phyloP scores from a whole-genome alignment of 2,329 filamentous ascomycete species.

The Ophiostoma sp. region DNA sequence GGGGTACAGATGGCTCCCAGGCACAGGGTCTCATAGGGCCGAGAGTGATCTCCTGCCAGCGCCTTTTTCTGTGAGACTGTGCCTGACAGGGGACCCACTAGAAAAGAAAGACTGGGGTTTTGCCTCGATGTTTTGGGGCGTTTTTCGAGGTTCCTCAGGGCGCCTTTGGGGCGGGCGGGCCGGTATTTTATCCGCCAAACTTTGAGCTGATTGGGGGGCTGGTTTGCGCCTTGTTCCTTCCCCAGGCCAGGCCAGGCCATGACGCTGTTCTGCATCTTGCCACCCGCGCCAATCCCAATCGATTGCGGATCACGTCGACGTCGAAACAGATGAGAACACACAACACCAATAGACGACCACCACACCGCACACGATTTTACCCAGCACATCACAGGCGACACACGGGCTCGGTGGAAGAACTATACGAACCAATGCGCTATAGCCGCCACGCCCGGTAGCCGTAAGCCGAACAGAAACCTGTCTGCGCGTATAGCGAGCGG shows the following conservation, averaged over 20 bases:
- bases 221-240: too few species aligned
- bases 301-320: conserved; percentile 2
- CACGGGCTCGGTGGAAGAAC: neutral
- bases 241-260: neutral
- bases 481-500: too few species aligned
- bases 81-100: neutral
- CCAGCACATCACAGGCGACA: neutral
- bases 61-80: too few species aligned
- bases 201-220: neutral
- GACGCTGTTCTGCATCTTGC: conserved; percentile 8
- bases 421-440: conserved; percentile 16
- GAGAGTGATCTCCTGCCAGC: neutral
- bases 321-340: neutral
- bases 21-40: neutral
- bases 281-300: neutral
- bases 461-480: neutral
- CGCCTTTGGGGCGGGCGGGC: neutral
- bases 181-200: conserved; percentile 17
- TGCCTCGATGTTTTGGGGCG: neutral
- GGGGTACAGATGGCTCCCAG: neutral
- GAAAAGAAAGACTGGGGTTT: neutral
- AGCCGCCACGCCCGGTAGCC: conserved; percentile 11
- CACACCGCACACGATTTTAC: neutral
- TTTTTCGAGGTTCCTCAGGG: neutral
- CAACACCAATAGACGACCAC: neutral